Base-by-base conservation (phyloP, 1,284 basidiomycete species). In the Leccinum fallax region DNA sequence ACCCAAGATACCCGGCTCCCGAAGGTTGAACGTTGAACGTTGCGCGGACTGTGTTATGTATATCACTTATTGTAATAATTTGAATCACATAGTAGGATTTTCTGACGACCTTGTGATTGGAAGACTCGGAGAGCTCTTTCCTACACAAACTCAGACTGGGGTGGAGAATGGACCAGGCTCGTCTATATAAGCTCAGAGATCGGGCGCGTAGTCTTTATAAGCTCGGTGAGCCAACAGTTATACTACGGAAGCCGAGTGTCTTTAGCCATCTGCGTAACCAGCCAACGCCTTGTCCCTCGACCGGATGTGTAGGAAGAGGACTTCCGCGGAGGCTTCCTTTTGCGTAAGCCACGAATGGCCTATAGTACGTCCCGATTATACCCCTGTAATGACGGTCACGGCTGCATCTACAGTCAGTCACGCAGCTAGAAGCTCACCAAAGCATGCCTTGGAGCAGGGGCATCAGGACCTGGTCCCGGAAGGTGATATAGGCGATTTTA, bases 371-470 rank as follows among this genome's bases (percentile, higher is more conserved):
- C 34, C 74, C 70, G 13, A 76, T 51, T 34, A 77, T 59, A n/a
- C 76, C 76, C 76, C 77, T 77, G 49, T 10, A 55, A 61, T 36
- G 51, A 49, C 9, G 26, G 61, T 62, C 28, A 65, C 61, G 36
- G 57, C 49, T 30, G 51, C 3, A 36, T 56, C 34, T 34, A 57
- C 11, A 5, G 48, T 36, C 7, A 15, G 43, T 36, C 24, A 15
- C 4, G 24, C 9, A 8, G 9, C 26, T 57, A 43, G 10, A 30
- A 43, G 36, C 80, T 61, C 65, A 89, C 89, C 89, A 89, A 26
- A 89, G 67, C n/a, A 82, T 78, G n/a, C 89, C 90, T 70, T 91
- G 89, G 34, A 87, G 55, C 16, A 92, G 71, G 2, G 89, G 89
- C 65, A 83, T 84, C 63, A 91, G 74, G 51, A 91, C 76, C 68